These are phyloP conservation scores for Fusarium protoensiforme DNA, from an alignment of 2,329 filamentous ascomycete species.

Conservation along the genomic window DNA sequence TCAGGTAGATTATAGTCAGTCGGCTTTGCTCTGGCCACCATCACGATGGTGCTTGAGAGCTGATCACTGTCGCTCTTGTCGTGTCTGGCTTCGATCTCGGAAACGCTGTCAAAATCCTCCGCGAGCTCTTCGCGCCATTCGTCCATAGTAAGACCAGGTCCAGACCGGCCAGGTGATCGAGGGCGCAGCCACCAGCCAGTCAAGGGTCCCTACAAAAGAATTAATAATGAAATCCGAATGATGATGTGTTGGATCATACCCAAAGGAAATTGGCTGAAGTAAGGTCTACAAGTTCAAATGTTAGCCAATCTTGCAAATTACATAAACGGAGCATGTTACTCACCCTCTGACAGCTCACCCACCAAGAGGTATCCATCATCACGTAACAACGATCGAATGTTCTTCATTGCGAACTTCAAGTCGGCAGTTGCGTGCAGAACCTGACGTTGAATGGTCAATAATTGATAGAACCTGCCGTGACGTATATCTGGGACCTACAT, in stretches of 20 bases:
- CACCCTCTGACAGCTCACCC: conserved; percentile 39
- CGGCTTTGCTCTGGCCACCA: conserved; percentile 34
- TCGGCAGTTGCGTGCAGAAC: conserved; percentile 36
- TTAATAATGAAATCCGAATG: background rate
- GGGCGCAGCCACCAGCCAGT: conserved; percentile 40
- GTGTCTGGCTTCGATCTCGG: conserved; percentile 24
- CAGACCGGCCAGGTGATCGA: conserved; percentile 37
- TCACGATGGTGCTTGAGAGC: conserved; percentile 37
- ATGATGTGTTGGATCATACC: conserved; percentile 5
- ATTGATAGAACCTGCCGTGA: background rate
- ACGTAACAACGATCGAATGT: conserved; percentile 35
- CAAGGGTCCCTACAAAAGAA: conserved; percentile 27
- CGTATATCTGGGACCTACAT: conserved; percentile 13
- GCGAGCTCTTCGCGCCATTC: conserved; percentile 37
- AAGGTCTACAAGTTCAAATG: conserved; percentile 10
- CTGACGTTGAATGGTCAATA: conserved; percentile 14
- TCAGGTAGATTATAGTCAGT: conserved; percentile 6
- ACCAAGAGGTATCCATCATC: conserved; percentile 38
- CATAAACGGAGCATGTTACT: background rate
- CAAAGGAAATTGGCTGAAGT: conserved; percentile 40
- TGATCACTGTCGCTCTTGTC: conserved; percentile 13
- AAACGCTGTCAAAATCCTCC: conserved; percentile 33
- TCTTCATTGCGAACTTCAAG: conserved; percentile 36
- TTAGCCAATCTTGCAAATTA: conserved; percentile 7
- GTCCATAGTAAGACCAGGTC: conserved; percentile 37